A percentile compares a stretch with the other conserved stretches of the same genome.
Evolutionary conservation across 1,139 yeast genomes (phyloP).

Genomic region (Magnusiomyces tetraspermus): DNA sequence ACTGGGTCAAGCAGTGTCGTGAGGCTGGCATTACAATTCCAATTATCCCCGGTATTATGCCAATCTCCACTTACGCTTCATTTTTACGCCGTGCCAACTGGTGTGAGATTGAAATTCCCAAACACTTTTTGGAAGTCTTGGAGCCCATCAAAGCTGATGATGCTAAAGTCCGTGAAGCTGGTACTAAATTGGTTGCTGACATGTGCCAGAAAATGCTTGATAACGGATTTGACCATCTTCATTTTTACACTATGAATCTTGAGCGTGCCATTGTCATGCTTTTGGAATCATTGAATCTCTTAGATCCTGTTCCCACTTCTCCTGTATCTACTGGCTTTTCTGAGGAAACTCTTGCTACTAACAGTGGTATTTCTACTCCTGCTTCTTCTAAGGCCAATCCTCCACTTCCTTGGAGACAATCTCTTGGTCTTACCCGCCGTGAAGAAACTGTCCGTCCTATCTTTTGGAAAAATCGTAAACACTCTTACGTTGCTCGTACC

Average conservation of each 20-base stretch:
- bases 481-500: conserved; percentile 81
- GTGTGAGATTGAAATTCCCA: conserved; percentile 80
- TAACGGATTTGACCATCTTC: conserved; percentile 79
- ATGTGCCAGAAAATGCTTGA: conserved; percentile 70
- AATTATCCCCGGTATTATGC: conserved; percentile 97
- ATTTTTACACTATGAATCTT: conserved; percentile 92
- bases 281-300: conserved; percentile 59
- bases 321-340: conserved; percentile 16
- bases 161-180: conserved; percentile 73
- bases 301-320: conserved; percentile 25
- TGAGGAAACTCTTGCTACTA: conserved; percentile 29
- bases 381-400: conserved; percentile 16
- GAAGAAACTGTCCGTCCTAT: conserved; percentile 87
- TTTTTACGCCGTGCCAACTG: conserved; percentile 89
- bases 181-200: conserved; percentile 71
- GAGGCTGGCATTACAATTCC: conserved; percentile 74
- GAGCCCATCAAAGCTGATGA: conserved; percentile 90
- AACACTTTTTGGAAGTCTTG: conserved; percentile 55
- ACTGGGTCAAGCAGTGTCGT: conserved; percentile 70
- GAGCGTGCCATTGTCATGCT: conserved; percentile 88
- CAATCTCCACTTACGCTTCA: conserved; percentile 87
- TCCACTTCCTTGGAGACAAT: conserved; percentile 79
- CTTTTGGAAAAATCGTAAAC: conserved; percentile 92
- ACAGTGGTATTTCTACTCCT: conserved; percentile 15
- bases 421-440: conserved; percentile 70